These are phyloP conservation scores for Desmodesmus armatus DNA, from an alignment of 139 green algal genomes.

Conservation along the genomic window DNA sequence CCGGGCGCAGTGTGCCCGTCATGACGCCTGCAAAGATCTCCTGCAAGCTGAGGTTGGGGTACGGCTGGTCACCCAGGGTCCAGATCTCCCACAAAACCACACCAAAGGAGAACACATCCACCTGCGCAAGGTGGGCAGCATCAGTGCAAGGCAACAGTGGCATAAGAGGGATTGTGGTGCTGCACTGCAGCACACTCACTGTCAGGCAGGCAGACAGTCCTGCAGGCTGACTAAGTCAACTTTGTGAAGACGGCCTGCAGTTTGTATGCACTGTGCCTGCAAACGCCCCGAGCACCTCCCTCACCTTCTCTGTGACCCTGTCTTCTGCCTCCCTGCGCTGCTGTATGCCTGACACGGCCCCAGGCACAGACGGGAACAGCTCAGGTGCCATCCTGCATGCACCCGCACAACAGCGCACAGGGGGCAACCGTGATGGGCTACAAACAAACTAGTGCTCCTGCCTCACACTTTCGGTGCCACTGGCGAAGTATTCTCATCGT, in stretches of 20 bases:
- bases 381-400: constrained; percentile 81
- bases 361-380: constrained; percentile 67
- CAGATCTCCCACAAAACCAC: constrained; percentile 79
- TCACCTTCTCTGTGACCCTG: constrained; percentile 40
- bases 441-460: no score
- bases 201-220: background rate
- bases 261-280: background rate
- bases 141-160: background rate
- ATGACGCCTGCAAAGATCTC: constrained; percentile 70
- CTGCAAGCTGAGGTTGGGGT: constrained; percentile 53
- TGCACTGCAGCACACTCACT: background rate
- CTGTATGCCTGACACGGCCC: constrained; percentile 18
- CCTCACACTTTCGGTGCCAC: no score
- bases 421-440: no score
- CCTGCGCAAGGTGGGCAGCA: constrained; percentile 19
- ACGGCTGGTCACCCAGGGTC: constrained; percentile 70
- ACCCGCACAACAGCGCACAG: background rate
- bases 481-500: no score
- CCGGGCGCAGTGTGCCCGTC: constrained; percentile 63
- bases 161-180: no score
- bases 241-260: background rate
- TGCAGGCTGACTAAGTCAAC: background rate
- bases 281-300: background rate
- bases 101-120: constrained; percentile 74
- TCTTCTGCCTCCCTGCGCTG: constrained; percentile 40